phyloP scores from a whole-genome alignment of 2,329 filamentous ascomycete genomes.

The Fusarium sarcochroum region DNA sequence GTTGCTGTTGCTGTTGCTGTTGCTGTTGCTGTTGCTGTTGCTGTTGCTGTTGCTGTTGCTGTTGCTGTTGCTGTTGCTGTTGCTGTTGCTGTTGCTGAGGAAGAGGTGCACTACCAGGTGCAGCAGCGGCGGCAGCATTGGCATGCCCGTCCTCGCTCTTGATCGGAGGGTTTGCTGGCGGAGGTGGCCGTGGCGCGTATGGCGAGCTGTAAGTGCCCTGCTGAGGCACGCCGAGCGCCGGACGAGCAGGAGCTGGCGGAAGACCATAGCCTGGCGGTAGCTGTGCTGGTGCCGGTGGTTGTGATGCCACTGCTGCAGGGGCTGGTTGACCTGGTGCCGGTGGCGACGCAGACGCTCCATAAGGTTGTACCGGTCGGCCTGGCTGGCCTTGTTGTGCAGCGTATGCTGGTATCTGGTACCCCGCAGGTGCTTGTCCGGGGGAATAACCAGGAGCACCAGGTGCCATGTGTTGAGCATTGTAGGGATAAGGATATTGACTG shows the following conservation, averaged over 20 bases:
- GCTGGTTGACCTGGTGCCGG: conserved; percentile 45
- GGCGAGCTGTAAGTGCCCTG: conserved; percentile 56
- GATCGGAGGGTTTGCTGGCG: conserved; percentile 44
- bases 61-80: no score
- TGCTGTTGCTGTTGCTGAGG: conserved; percentile 34
- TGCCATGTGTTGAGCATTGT: conserved; percentile 54
- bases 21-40: no score
- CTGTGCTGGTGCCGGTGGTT: conserved; percentile 54
- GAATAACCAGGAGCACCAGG: conserved; percentile 52
- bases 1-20: no score
- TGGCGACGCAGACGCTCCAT: conserved; percentile 49
- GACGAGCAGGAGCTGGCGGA: conserved; percentile 54
- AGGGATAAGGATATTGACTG: conserved; percentile 55
- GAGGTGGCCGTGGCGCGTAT: conserved; percentile 55
- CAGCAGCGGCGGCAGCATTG: conserved; percentile 12
- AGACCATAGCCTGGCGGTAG: conserved; percentile 54
- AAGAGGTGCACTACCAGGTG: conserved; percentile 7
- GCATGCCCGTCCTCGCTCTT: conserved; percentile 51
- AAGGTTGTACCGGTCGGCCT: conserved; percentile 50
- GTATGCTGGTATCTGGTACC: conserved; percentile 55
- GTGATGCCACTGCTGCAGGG: conserved; percentile 42
- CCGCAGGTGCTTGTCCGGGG: conserved; percentile 52
- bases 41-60: no score
- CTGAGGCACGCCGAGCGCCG: conserved; percentile 51
- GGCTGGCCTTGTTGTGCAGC: conserved; percentile 50